phyloP scores from a whole-genome alignment of 305 asterid genomes.

The Fraxinus angustifolia region DNA sequence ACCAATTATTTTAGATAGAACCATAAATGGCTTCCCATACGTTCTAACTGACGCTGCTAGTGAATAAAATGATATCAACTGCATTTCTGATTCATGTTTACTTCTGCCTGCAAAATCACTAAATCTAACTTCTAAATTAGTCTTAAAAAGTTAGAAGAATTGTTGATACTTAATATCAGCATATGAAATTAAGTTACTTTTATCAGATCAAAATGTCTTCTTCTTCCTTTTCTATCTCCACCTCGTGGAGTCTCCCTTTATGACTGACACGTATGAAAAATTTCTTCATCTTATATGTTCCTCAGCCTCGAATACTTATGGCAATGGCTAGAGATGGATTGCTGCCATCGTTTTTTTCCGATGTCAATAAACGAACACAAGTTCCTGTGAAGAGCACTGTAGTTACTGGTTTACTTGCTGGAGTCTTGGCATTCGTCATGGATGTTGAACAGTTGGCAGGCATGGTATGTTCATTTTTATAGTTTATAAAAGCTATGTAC shows the following conservation, averaged over 20 bases:
- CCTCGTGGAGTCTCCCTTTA: neutral
- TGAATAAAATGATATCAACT: neutral
- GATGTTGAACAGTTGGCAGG: slow-evolving; percentile 91
- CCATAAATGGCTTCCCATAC: neutral
- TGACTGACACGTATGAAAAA: neutral
- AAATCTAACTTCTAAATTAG: neutral
- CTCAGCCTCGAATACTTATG: slow-evolving; percentile 92
- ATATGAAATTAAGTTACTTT: neutral
- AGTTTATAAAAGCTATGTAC: neutral
- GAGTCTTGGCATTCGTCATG: slow-evolving; percentile 78
- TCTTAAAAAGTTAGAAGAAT: neutral
- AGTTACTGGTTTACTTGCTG: slow-evolving; percentile 68
- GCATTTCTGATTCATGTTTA: neutral
- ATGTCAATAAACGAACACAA: slow-evolving; percentile 57
- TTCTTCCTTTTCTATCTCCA: neutral
- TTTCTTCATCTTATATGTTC: slow-evolving; percentile 6
- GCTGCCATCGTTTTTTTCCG: slow-evolving; percentile 86
- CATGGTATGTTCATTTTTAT: slow-evolving; percentile 51
- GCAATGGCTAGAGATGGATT: slow-evolving; percentile 98
- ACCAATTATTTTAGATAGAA: neutral
- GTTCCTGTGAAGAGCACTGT: slow-evolving; percentile 90
- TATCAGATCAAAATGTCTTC: neutral
- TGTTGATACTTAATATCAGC: neutral
- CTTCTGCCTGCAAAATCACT: neutral
- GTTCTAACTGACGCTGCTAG: neutral